Evolutionary conservation across 345 rosid species (phyloP).

Genomic region (Trapa bicornis): DNA sequence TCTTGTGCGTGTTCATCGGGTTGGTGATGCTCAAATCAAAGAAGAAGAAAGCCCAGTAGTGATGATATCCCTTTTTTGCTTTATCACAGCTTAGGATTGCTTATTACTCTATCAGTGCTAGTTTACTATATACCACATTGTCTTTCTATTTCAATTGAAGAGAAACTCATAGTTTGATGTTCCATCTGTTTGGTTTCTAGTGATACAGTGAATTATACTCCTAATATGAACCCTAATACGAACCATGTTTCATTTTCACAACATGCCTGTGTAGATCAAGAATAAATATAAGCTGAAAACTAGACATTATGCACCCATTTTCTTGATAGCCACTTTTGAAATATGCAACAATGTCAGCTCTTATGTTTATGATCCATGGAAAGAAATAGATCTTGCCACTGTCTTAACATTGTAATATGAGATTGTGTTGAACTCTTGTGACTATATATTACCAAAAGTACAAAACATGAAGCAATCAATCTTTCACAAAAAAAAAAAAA

Average conservation of each 20-base stretch:
- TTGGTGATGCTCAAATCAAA: constrained; percentile 71
- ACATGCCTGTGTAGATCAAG: too few relatives aligned
- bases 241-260: too few relatives aligned
- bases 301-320: too few relatives aligned
- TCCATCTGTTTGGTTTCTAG: background rate
- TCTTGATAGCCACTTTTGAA: too few relatives aligned
- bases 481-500: background rate
- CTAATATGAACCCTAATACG: too few relatives aligned
- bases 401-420: too few relatives aligned
- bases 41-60: constrained; percentile 54
- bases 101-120: background rate
- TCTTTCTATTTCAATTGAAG: background rate
- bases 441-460: background rate
- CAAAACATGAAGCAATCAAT: background rate
- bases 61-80: background rate
- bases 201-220: too few relatives aligned
- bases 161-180: background rate
- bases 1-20: constrained; percentile 60
- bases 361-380: too few relatives aligned
- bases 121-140: background rate
- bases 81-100: background rate
- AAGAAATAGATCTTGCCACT: too few relatives aligned
- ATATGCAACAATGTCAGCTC: too few relatives aligned
- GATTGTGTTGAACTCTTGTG: background rate
- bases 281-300: too few relatives aligned